Base-by-base conservation (phyloP, 495 filamentous ascomycete genomes). In the Talaromyces trachyspermus region DNA sequence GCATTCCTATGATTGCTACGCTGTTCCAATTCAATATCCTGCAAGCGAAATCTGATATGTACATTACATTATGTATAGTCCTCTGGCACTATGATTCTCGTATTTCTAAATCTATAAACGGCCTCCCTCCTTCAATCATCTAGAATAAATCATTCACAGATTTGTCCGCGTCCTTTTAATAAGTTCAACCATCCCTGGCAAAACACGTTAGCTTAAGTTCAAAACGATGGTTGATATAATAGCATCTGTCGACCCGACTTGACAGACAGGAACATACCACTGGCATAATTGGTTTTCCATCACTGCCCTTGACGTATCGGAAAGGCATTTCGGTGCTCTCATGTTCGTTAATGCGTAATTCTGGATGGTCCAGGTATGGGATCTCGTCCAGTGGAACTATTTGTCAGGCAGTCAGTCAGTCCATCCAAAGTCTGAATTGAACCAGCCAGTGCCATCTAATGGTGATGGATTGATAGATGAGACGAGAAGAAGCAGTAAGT, bases 251-350 rank as follows among this genome's bases (percentile, higher is more conserved):
- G n/a, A n/a, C n/a, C n/a, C n/a, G n/a, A n/a, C n/a, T n/a, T n/a
- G n/a, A n/a, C n/a, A 7, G 2, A 40, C 15, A 23, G 38, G 20
- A 27, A 62, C 78, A 62, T 68, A 92, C 91, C 68, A 84, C 71
- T 24, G 92, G 92, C 90, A 98, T 95, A 26, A 95, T 77, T 6
- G 88, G 87, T 54, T 84, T 70, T 18, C 85, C 89, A 48, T 88
- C 71, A 5, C 74, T 64, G 38, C 72, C 83, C 57, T 77, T 84
- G 18, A 98, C 88, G 61, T 98, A 98, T 43, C 91, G 86, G 65
- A 97, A 98, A 0, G 92, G 92, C 92, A 98, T 98, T 61, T 94
- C 75, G 1, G 88, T 94, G 55, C 85, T 88, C 62, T 98, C 92
- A 60, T 95, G 81, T 59, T 91, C 83, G 65, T 85, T 89, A 61